These are phyloP conservation scores for Arachis monticola DNA, from an alignment of 331 rosid genomes.

Conservation along the genomic window DNA sequence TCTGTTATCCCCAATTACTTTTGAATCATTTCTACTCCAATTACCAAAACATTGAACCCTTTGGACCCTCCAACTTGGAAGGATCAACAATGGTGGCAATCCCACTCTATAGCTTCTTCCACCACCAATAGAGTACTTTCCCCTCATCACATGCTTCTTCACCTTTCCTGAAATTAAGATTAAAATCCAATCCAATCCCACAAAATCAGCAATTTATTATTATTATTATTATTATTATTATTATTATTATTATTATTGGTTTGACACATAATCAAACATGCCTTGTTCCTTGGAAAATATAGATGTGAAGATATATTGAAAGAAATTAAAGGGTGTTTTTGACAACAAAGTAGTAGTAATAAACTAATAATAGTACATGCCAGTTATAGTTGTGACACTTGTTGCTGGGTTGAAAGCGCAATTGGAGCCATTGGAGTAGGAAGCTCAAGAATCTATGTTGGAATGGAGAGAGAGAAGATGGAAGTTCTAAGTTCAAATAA, in stretches of 20 bases:
- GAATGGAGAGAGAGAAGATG: neutral
- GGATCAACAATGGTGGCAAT: neutral
- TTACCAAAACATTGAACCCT: slow-evolving; percentile 19
- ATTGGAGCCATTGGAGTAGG: slow-evolving; percentile 55
- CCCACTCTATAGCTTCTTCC: neutral
- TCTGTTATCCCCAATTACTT: slow-evolving; percentile 4
- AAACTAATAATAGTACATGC: slow-evolving; percentile 36
- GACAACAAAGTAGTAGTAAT: neutral
- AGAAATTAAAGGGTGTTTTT: neutral
- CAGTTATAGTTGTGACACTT: slow-evolving; percentile 36
- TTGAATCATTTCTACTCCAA: neutral
- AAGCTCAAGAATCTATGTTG: neutral
- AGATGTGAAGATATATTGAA: neutral
- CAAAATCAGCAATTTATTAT: neutral
- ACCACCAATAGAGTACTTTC: neutral
- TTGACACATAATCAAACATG: neutral
- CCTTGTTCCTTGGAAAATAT: neutral
- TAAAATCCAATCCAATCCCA: slow-evolving; percentile 18
- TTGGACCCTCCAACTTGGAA: neutral
- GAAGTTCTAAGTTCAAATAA: neutral
- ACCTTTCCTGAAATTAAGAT: slow-evolving; percentile 37
- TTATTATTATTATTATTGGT: too few species aligned
- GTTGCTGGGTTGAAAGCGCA: slow-evolving; percentile 43
- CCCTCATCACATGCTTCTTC: slow-evolving; percentile 20
- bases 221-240: neutral